Base-by-base conservation (phyloP, 345 rosid genomes). In the Boechera retrofracta region DNA sequence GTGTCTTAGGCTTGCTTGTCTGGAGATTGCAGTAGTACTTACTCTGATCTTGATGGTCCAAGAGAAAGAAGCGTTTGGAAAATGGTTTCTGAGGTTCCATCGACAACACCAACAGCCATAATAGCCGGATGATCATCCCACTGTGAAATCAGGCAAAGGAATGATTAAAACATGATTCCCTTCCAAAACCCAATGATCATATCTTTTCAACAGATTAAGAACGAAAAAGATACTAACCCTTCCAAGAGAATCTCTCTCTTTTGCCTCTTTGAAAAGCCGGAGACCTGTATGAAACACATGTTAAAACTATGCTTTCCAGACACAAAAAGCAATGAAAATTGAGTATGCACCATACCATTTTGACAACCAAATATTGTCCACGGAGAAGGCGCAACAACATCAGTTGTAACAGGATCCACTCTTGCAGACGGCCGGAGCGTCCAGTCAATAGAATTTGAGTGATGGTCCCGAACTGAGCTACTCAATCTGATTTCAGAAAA, bases 51-150 rank as follows among this genome's bases (percentile, higher is more conserved):
- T 72, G 96, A 89, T 35, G 92, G 87, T 85, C 96, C 98, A 77
- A 94, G 98, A 77, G 98, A 94, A 86, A 94, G 86, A 32, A 94
- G 94, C 13, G 94, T 90, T 67, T 91, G 92, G 82, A 94, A 94
- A 82, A 94, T 86, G 70, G 89, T 89, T 86, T 94, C 98, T 24
- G 98, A 91, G 41, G 97, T 87, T 76, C 94, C 97, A 68, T 90
- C 96, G 72, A 90, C 86, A 69, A 91, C 91, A n/a, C 96, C 97
- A 70, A 94, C 97, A 53, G 96, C 96, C 98, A 94, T 94, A 79
- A 91, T 87, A 69, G 97, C 98, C 72, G 98, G 97, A 87, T 94
- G 96, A 82, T 91, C 98, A 60, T 89, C 93, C 98, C 98, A 91
- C 94, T 91, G 77, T 10, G 24, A 52, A 44, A 69, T 51, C 24